A percentile compares a stretch with the other conserved stretches of the same genome.
Conservation (phyloP, 257 asterid genomes). For the Osmanthus fragrans region DNA sequence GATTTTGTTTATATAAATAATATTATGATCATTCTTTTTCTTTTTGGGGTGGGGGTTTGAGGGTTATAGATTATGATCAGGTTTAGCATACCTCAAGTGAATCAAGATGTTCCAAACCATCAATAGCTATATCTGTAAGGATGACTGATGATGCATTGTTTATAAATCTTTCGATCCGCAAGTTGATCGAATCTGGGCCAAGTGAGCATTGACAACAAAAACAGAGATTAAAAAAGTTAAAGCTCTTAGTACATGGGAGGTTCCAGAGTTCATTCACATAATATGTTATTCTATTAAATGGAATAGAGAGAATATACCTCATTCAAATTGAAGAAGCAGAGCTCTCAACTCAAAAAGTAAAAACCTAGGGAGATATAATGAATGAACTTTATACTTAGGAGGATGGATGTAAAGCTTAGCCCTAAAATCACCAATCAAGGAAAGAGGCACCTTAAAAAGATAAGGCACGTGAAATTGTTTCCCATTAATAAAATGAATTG, state of each 20-base stretch:
- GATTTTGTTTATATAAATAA: background rate
- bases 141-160: constrained; percentile 58
- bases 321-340: background rate
- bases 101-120: constrained; percentile 60
- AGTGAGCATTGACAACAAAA: constrained; percentile 11
- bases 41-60: background rate
- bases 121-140: constrained; percentile 58
- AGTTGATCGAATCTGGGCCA: constrained; percentile 56
- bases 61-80: constrained; percentile 1
- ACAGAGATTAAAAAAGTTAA: background rate
- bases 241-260: background rate
- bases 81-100: constrained; percentile 68
- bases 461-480: background rate
- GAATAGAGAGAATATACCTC: background rate
- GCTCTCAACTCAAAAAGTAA: background rate
- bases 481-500: background rate
- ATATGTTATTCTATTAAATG: background rate
- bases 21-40: background rate
- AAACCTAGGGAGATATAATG: background rate
- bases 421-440: background rate
- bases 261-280: background rate
- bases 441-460: background rate
- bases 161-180: constrained; percentile 65
- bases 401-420: background rate
- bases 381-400: background rate